A percentile compares a stretch with the other conserved stretches of the same genome.
phyloP scores from a whole-genome alignment of 2,329 filamentous ascomycete species.

The Scolecobasidium constrictum region DNA sequence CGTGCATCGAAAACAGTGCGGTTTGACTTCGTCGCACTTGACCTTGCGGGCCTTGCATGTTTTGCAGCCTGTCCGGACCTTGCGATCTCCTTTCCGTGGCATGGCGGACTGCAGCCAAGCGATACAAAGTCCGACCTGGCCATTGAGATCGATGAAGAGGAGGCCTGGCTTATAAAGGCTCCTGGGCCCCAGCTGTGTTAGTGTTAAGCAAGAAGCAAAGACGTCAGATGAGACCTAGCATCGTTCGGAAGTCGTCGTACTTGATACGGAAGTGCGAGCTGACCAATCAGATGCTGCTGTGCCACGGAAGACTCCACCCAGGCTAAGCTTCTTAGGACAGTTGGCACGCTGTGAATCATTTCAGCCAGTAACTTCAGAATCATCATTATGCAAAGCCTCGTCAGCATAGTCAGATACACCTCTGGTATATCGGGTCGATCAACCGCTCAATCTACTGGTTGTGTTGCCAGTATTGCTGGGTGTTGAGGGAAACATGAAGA shows the following conservation, averaged over 20 bases:
- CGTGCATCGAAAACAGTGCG: slow-evolving; percentile 1
- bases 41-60: slow-evolving; percentile 7
- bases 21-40: slow-evolving; percentile 9
- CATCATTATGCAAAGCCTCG: too few species aligned
- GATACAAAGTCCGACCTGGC: neutral
- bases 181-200: too few species aligned
- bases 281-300: neutral
- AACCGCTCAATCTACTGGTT: too few species aligned
- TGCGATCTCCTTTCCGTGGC: neutral
- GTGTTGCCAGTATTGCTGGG: too few species aligned
- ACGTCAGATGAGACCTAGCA: neutral
- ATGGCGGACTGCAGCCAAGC: neutral
- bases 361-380: too few species aligned
- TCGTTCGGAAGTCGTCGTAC: neutral
- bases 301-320: too few species aligned
- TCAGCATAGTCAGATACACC: too few species aligned
- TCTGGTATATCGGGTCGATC: too few species aligned
- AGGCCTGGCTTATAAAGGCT: neutral
- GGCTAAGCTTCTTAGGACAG: too few species aligned
- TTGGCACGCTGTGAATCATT: too few species aligned
- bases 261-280: neutral
- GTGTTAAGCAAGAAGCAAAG: too few species aligned
- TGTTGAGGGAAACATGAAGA: too few species aligned
- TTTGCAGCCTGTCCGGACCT: slow-evolving; percentile 2
- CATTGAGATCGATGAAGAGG: neutral